Base-by-base conservation (phyloP, 176 grass and related monocot species). In the Oryza coarctata region DNA sequence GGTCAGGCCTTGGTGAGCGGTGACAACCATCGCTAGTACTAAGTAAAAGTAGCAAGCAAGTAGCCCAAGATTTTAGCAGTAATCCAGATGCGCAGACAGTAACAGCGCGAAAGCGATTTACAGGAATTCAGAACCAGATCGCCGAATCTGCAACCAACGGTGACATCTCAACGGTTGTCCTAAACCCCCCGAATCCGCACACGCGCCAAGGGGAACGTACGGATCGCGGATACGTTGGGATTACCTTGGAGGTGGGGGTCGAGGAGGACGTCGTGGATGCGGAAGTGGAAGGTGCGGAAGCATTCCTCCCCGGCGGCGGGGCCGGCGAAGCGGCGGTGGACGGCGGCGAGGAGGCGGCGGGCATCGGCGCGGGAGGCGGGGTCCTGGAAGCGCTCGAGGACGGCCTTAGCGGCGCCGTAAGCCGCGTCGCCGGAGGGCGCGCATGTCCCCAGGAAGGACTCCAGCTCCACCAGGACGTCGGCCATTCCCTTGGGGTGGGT, bases 221-320 rank as follows among this genome's bases (percentile, higher is more conserved):
- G 9, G 17, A 33, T n/a, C 2, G 27, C 41, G 63, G 45, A 12
- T 23, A 20, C 17, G 38, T 0, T 31, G n/a, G n/a, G n/a, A n/a
- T n/a, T 49, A 98, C 96, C 96, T 90, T 91, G 84, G 73, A 85
- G 82, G 68, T 88, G 87, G 18, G 82, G 73, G 79, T 84, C 77
- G 70, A 99, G 91, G 15, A 73, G 31, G 75, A 95, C 69, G 82
- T 93, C 87, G 82, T 91, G 96, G 93, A 99, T 95, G 68, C 96
- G 89, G 85, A 99, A 99, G 79, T 99, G 91, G 77, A 75, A 95
- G 77, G 83, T 88, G 32, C 81, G 85, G 87, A 99, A 99, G 85
- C 96, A 95, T 0, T 86, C 87, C 30, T 82, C 87, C 22, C 68
- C 84, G 3, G 80, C 74, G 12, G 84, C 81, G 34, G 76, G 79